Conservation (phyloP, 768 basidiomycete species). For the Suillus alpinus region DNA sequence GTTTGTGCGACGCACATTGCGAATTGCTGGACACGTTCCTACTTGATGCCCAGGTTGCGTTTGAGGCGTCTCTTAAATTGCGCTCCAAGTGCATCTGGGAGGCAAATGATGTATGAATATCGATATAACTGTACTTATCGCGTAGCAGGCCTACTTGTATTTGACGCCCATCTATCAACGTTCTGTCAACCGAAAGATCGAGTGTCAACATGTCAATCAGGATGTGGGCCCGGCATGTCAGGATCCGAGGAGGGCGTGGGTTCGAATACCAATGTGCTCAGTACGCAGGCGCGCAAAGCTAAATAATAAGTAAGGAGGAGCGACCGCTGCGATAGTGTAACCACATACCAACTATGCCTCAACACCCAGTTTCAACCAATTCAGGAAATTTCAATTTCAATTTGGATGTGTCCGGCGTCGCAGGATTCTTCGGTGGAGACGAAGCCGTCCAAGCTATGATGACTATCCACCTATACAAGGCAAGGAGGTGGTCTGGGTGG, state of each 20-base stretch:
- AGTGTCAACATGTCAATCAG: neutral
- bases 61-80: neutral
- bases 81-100: neutral
- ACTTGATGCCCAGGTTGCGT: slow-evolving; percentile 17
- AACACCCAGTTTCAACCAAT: neutral
- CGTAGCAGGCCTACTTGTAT: neutral
- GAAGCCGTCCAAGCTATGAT: slow-evolving; percentile 29
- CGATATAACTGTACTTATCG: neutral
- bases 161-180: neutral
- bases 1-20: slow-evolving; percentile 10
- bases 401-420: slow-evolving; percentile 27
- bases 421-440: slow-evolving; percentile 33
- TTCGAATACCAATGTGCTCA: neutral
- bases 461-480: slow-evolving; percentile 30
- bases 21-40: slow-evolving; percentile 11
- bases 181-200: too few relatives aligned
- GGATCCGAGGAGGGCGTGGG: neutral
- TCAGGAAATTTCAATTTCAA: slow-evolving; percentile 1
- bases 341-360: neutral
- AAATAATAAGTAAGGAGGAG: neutral
- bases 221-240: neutral
- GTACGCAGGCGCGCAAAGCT: neutral
- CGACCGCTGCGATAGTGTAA: neutral
- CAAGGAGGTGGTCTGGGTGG: slow-evolving; percentile 33
- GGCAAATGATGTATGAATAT: neutral